Percentiles rank a stretch among this genome's conserved stretches.
Evolutionary conservation across 352 stramenopile genomes (phyloP).

Genomic region (Blastocystis sp.): DNA sequence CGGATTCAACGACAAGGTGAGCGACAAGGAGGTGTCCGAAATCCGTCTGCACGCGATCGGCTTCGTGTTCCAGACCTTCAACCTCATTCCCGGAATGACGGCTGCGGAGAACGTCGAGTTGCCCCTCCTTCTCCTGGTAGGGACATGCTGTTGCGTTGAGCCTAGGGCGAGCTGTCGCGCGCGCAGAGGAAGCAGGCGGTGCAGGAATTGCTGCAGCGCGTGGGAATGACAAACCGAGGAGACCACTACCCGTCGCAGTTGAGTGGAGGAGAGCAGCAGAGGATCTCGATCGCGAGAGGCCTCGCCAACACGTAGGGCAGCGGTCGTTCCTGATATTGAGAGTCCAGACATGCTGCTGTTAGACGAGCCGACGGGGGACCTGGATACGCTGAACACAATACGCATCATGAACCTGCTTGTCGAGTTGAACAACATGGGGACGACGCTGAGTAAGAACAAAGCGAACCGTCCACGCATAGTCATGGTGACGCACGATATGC

Average conservation of each 20-base stretch:
- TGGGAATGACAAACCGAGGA: slow-evolving; percentile 73
- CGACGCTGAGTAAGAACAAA: slow-evolving; percentile 29
- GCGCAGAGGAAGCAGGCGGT: slow-evolving; percentile 25
- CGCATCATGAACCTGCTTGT: slow-evolving; percentile 75
- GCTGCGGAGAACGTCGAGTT: slow-evolving; percentile 75
- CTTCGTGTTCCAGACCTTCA: slow-evolving; percentile 77
- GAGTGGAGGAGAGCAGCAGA: slow-evolving; percentile 76
- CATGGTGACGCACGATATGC: slow-evolving; percentile 76
- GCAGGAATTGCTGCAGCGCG: slow-evolving; percentile 61
- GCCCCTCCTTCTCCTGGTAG: slow-evolving; percentile 61
- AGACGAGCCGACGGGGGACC: slow-evolving; percentile 77
- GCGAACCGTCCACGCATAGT: neutral
- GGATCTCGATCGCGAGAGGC: slow-evolving; percentile 76
- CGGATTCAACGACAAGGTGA: slow-evolving; percentile 54
- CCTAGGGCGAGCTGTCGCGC: slow-evolving; percentile 18
- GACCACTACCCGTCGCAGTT: slow-evolving; percentile 75
- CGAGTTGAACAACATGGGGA: slow-evolving; percentile 72
- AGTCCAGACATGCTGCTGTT: slow-evolving; percentile 75
- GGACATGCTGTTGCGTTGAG: neutral
- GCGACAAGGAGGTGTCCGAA: slow-evolving; percentile 64
- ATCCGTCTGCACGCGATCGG: slow-evolving; percentile 73
- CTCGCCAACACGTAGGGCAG: slow-evolving; percentile 72
- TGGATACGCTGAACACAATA: slow-evolving; percentile 76
- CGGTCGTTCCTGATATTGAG: neutral
- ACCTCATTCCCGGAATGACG: slow-evolving; percentile 74